Percentiles rank a stretch among this genome's conserved stretches.
These are phyloP conservation scores for Hypoxylon crocopeplum DNA, from an alignment of 495 filamentous ascomycete genomes.

Conservation along the genomic window DNA sequence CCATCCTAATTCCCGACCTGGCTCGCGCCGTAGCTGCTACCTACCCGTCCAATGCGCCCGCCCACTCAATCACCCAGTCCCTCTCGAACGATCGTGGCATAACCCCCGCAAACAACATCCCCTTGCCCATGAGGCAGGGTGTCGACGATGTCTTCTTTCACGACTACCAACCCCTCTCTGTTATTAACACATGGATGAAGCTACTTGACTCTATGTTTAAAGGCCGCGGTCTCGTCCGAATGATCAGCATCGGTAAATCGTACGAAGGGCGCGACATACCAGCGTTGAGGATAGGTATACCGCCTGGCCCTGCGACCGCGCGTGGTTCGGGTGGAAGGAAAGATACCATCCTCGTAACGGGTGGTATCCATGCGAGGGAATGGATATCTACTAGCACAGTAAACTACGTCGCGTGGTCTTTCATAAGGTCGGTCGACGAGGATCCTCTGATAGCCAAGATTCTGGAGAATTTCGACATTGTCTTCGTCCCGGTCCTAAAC, in stretches of 20 bases:
- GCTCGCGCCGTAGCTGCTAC: constrained; percentile 77
- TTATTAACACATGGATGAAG: constrained; percentile 82
- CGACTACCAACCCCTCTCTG: constrained; percentile 83
- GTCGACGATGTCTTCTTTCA: constrained; percentile 80
- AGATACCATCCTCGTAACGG: constrained; percentile 83
- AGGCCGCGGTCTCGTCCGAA: constrained; percentile 69
- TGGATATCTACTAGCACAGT: constrained; percentile 95
- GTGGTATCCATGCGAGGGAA: constrained; percentile 89
- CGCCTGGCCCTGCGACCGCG: constrained; percentile 48
- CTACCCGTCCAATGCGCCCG: constrained; percentile 62
- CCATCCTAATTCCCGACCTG: constrained; percentile 80
- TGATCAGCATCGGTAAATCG: constrained; percentile 78
- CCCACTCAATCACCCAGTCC: constrained; percentile 24
- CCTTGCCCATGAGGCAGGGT: constrained; percentile 32
- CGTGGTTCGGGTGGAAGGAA: constrained; percentile 48
- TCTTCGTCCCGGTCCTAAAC: constrained; percentile 90
- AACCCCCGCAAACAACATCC: constrained; percentile 18
- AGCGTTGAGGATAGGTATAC: constrained; percentile 78
- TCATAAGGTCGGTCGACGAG: constrained; percentile 82
- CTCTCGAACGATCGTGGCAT: constrained; percentile 35
- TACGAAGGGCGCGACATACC: constrained; percentile 87
- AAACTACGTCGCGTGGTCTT: constrained; percentile 87
- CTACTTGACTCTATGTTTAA: constrained; percentile 84
- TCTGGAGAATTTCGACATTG: constrained; percentile 80
- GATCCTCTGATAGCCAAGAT: constrained; percentile 71